Percentiles rank a stretch among this genome's conserved stretches.
Conservation (phyloP, 208 protist genomes). For the Leishmania amazonensis region DNA sequence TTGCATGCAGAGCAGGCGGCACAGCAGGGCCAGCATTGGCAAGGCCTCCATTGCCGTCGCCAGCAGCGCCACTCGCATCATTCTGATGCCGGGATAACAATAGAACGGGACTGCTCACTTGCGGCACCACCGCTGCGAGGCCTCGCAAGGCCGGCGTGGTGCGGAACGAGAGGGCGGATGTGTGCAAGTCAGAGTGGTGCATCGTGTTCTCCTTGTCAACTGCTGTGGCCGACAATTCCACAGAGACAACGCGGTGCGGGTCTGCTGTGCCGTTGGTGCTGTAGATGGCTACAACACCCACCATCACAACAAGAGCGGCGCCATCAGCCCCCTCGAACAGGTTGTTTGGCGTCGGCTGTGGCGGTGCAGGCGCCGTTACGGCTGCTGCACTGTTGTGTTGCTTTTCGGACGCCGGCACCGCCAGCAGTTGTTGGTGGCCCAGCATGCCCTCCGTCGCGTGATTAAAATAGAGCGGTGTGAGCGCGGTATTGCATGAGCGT, state of each 20-base stretch:
- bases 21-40: not conserved
- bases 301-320: constrained; percentile 20
- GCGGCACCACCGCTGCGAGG: constrained; percentile 31
- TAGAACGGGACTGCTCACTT: constrained; percentile 35
- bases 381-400: not conserved
- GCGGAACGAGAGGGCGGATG: constrained; percentile 12
- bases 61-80: not conserved
- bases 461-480: not conserved
- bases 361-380: not conserved
- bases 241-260: constrained; percentile 24
- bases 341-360: constrained; percentile 23
- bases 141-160: constrained; percentile 32
- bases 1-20: constrained; percentile 8
- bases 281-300: constrained; percentile 33
- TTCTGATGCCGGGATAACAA: not conserved
- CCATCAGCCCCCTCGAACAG: constrained; percentile 49
- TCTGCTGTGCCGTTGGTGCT: constrained; percentile 22
- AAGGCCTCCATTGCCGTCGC: not conserved
- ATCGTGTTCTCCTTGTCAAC: not conserved
- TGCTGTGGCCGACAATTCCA: not conserved
- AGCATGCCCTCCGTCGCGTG: not conserved
- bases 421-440: not conserved
- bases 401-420: not conserved
- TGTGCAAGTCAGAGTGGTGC: not conserved
- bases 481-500: not conserved